Conservation (phyloP, 192 early-diverging fungal species). For the Phycomyces blakesleeanus region DNA sequence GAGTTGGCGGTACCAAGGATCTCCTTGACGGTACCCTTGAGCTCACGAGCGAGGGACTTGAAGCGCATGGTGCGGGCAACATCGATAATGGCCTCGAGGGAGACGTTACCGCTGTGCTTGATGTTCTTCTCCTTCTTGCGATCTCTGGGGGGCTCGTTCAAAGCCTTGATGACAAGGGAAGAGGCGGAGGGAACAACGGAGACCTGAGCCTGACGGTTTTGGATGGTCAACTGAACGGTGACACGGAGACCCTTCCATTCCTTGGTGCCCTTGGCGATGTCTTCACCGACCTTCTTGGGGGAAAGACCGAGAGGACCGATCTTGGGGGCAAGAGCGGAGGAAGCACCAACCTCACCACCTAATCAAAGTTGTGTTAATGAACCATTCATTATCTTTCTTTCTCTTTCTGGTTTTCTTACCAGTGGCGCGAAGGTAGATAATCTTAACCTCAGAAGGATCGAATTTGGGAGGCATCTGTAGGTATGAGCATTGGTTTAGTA, state of each 20-base stretch:
- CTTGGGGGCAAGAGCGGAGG: constrained; percentile 88
- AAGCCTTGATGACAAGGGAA: constrained; percentile 92
- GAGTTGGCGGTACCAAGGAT: constrained; percentile 93
- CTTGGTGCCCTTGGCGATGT: constrained; percentile 98
- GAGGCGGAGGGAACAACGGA: constrained; percentile 95
- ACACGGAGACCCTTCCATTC: constrained; percentile 98
- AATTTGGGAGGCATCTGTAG: constrained; percentile 71
- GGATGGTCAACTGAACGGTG: constrained; percentile 96
- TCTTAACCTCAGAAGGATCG: constrained; percentile 75
- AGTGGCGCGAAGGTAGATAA: constrained; percentile 91
- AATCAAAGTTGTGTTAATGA: neutral
- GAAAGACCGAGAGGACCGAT: constrained; percentile 99
- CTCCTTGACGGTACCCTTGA: constrained; percentile 92
- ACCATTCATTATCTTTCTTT: too few relatives aligned
- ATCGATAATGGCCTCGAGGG: constrained; percentile 89
- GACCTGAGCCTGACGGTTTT: constrained; percentile 98
- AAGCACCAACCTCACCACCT: constrained; percentile 74
- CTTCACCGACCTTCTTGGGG: constrained; percentile 99
- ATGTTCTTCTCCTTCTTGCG: constrained; percentile 99
- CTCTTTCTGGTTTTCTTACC: constrained; percentile 27
- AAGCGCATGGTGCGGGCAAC: constrained; percentile 91
- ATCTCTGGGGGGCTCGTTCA: constrained; percentile 96
- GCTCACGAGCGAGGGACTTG: constrained; percentile 93
- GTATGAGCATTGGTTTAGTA: too few relatives aligned
- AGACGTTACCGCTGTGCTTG: constrained; percentile 94